Base-by-base conservation (phyloP, 2,329 filamentous ascomycete species). In the Cryphonectria parasitica region DNA sequence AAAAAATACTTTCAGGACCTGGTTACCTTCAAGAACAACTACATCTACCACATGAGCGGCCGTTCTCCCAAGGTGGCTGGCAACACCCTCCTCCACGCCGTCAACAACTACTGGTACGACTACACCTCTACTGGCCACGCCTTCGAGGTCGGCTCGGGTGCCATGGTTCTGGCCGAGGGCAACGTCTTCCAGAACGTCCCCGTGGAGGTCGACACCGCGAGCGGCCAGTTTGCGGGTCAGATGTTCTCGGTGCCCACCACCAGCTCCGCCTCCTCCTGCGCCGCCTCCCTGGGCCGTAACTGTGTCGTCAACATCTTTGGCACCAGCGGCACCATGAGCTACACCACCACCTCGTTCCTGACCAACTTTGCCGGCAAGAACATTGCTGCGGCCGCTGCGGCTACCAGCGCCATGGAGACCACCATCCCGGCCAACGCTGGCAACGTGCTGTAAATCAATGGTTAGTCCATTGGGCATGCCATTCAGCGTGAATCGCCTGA, bases 81-180 rank as follows among this genome's bases (percentile, higher is more conserved):
- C 77, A 87, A 87, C 69, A 83, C 88, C 66, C 80, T 83, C 22
- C 79, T 90, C 68, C 88, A 90, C 79, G 86, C 85, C 61, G 85
- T 88, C 77, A 89, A 89, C 85, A 90, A 89, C 83, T 88, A 86
- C 84, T 89, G 83, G 81, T 82, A 87, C 77, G 82, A 84, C 75
- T 85, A 84, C 79, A 61, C 34, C 3, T 45, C 25, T 10, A 77
- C 78, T 39, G 84, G 84, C 68, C 88, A 90, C 79, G 85, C 86
- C 25, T 89, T 90, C 77, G 88, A 88, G 79, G 78, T 83, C 67
- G 80, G 81, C 68, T 63, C 76, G 5, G 83, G 82, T 49, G 80
- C 75, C 69, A 81, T 80, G 74, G 82, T 87, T 65, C 80, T 89
- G 36, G 84, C 83, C 2, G 87, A 89, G 79, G 88, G 87, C 62